These are phyloP conservation scores for Berkeleyomyces rouxiae DNA, from an alignment of 2,329 filamentous ascomycete genomes.

Conservation along the genomic window DNA sequence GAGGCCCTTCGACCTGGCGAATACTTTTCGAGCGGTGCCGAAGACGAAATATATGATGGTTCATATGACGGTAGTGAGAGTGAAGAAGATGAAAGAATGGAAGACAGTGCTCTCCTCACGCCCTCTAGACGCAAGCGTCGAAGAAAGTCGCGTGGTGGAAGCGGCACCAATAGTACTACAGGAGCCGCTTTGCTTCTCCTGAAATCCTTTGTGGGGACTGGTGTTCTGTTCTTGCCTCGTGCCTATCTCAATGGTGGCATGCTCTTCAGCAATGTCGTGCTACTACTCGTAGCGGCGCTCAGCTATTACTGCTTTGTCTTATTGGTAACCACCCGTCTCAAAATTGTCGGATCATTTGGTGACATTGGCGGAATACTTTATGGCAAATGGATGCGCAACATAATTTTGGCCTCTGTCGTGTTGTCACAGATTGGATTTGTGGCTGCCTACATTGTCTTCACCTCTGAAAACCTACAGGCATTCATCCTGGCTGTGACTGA, in stretches of 20 bases:
- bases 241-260: slow-evolving; percentile 95
- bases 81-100: slow-evolving; percentile 65
- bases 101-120: slow-evolving; percentile 70
- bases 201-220: slow-evolving; percentile 96
- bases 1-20: slow-evolving; percentile 75
- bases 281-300: slow-evolving; percentile 68
- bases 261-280: slow-evolving; percentile 83
- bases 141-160: slow-evolving; percentile 56
- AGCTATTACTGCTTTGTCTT: slow-evolving; percentile 98
- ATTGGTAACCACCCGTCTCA: slow-evolving; percentile 70
- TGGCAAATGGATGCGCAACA: slow-evolving; percentile 71
- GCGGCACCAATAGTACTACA: slow-evolving; percentile 60
- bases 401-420: slow-evolving; percentile 85
- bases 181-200: slow-evolving; percentile 73
- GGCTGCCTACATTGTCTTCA: slow-evolving; percentile 91
- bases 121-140: slow-evolving; percentile 57
- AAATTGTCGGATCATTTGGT: slow-evolving; percentile 86
- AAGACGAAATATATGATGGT: slow-evolving; percentile 41
- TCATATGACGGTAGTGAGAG: slow-evolving; percentile 28
- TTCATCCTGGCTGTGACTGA: slow-evolving; percentile 84
- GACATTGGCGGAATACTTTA: slow-evolving; percentile 90
- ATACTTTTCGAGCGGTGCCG: slow-evolving; percentile 71
- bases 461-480: slow-evolving; percentile 84
- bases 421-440: slow-evolving; percentile 92
- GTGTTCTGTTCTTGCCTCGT: slow-evolving; percentile 79